Evolutionary conservation across 805 yeast genomes (phyloP).

Genomic region (Schwanniomyces sp.): DNA sequence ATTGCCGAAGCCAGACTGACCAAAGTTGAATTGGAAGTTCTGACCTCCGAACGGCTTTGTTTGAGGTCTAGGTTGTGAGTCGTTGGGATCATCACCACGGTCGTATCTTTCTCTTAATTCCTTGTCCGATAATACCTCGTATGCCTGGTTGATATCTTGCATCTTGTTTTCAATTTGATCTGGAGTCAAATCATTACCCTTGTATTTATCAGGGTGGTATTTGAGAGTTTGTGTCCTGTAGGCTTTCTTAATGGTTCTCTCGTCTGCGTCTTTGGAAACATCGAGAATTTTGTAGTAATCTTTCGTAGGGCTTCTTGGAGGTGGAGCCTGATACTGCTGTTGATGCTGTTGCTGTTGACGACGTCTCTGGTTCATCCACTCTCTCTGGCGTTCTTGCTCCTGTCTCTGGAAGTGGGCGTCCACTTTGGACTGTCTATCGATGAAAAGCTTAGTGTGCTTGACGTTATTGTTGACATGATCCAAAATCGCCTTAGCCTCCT

Average conservation of each 20-base stretch:
- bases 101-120: constrained; percentile 69
- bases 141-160: constrained; percentile 92
- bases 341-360: constrained; percentile 46
- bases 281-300: constrained; percentile 84
- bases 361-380: constrained; percentile 23
- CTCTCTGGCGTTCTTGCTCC: constrained; percentile 33
- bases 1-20: constrained; percentile 2
- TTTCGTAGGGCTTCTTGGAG: constrained; percentile 42
- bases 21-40: background rate
- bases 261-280: constrained; percentile 64
- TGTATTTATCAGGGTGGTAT: constrained; percentile 91
- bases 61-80: constrained; percentile 16
- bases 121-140: constrained; percentile 75
- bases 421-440: constrained; percentile 30
- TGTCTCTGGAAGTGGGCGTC: constrained; percentile 23
- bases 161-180: constrained; percentile 78
- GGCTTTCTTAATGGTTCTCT: constrained; percentile 73
- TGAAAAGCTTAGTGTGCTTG: constrained; percentile 39
- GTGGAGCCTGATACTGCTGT: constrained; percentile 29
- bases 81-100: constrained; percentile 54
- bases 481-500: constrained; percentile 40
- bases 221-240: constrained; percentile 75
- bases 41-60: constrained; percentile 7
- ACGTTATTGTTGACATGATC: constrained; percentile 32
- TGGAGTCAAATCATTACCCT: constrained; percentile 58